phyloP scores from a whole-genome alignment of 192 early-diverging fungal genomes.

The Gonapodya sp. region DNA sequence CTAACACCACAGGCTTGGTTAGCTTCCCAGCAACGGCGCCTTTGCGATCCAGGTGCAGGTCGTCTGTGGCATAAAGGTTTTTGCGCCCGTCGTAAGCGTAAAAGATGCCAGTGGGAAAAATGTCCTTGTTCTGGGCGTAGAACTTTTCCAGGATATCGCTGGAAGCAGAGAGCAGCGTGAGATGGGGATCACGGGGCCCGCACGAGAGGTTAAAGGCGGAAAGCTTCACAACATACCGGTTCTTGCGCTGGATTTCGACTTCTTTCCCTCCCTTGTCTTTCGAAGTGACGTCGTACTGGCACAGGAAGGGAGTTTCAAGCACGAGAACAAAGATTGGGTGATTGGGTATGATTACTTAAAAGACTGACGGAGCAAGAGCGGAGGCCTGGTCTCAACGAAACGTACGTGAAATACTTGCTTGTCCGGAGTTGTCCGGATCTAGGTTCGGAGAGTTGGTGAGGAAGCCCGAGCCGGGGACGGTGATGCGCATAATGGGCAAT shows the following conservation, averaged over 20 bases:
- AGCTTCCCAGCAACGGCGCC: neutral
- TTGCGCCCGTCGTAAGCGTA: slow-evolving; percentile 1
- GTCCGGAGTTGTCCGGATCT: neutral
- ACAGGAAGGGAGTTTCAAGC: neutral
- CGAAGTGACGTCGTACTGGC: neutral
- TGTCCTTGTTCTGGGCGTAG: neutral
- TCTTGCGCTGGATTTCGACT: neutral
- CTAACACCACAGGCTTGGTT: neutral
- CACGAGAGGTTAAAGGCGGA: neutral
- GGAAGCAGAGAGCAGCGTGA: neutral
- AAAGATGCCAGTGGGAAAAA: neutral
- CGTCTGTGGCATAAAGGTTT: neutral
- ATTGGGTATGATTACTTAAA: no score
- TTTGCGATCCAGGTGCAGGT: neutral
- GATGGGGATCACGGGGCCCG: neutral
- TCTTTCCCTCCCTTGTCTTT: neutral
- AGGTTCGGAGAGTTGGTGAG: no score
- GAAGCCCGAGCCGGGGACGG: no score
- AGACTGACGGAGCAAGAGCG: no score
- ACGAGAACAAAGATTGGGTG: no score
- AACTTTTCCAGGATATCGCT: neutral
- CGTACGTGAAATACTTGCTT: neutral
- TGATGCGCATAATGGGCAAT: no score
- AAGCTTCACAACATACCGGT: neutral
- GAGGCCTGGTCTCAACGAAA: no score